Conservation (phyloP, 305 asterid species). For the Ruellia speciosa region DNA sequence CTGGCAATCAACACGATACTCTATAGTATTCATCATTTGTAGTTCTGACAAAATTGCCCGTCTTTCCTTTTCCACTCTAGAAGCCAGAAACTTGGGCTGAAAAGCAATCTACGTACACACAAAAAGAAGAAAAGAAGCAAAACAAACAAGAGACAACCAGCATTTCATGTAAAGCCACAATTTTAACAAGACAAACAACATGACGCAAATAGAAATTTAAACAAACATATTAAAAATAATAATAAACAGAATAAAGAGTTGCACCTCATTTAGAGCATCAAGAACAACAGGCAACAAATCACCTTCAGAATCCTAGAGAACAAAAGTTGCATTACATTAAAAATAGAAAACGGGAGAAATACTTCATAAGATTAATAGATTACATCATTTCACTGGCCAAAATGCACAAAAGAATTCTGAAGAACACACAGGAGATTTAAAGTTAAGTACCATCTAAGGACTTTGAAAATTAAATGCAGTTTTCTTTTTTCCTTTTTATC, state of each 20-base stretch:
- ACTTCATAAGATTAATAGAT: background rate
- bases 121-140: slow-evolving; percentile 12
- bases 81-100: slow-evolving; percentile 82
- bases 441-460: background rate
- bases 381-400: too few species aligned
- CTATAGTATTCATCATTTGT: slow-evolving; percentile 99
- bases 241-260: slow-evolving; percentile 5
- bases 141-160: slow-evolving; percentile 10
- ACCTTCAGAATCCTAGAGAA: slow-evolving; percentile 75
- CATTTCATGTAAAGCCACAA: slow-evolving; percentile 10
- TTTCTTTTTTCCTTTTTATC: background rate
- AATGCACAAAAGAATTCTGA: too few species aligned
- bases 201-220: background rate
- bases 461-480: slow-evolving; percentile 3
- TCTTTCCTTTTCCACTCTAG: slow-evolving; percentile 97
- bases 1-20: slow-evolving; percentile 99
- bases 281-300: slow-evolving; percentile 89
- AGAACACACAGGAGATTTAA: background rate
- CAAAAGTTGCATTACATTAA: slow-evolving; percentile 20
- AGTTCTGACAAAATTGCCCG: slow-evolving; percentile 88
- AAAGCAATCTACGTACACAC: slow-evolving; percentile 66
- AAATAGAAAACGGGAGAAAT: slow-evolving; percentile 11
- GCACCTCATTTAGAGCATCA: slow-evolving; percentile 95
- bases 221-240: background rate
- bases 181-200: slow-evolving; percentile 4